Evolutionary conservation across 495 filamentous ascomycete species (phyloP).

Genomic region (Penicillium bialowiezense): DNA sequence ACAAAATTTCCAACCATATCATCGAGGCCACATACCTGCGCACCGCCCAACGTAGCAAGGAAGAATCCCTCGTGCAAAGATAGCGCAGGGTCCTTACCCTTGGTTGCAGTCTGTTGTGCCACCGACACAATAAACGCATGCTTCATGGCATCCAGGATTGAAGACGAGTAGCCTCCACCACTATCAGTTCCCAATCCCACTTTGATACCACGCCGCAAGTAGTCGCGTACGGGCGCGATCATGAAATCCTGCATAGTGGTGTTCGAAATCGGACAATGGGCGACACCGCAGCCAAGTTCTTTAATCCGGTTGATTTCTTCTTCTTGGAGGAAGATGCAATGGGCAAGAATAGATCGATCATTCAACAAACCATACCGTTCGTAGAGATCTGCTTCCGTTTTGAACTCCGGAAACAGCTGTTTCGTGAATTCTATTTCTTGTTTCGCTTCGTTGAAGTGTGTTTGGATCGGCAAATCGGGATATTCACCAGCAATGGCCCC

Average conservation of each 20-base stretch:
- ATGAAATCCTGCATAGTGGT: conserved; percentile 62
- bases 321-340: conserved; percentile 58
- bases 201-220: conserved; percentile 56
- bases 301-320: conserved; percentile 49
- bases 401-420: conserved; percentile 51
- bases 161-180: conserved; percentile 61
- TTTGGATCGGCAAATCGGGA: conserved; percentile 57
- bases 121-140: conserved; percentile 61
- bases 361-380: conserved; percentile 51
- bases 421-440: conserved; percentile 53
- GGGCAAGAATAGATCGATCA: conserved; percentile 57
- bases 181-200: conserved; percentile 67
- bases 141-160: conserved; percentile 58
- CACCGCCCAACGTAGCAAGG: conserved; percentile 62
- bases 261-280: conserved; percentile 63
- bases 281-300: conserved; percentile 52
- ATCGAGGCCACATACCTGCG: conserved; percentile 56
- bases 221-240: conserved; percentile 57
- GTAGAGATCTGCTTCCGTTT: conserved; percentile 55
- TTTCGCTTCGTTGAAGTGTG: conserved; percentile 61
- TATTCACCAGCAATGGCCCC: conserved; percentile 49
- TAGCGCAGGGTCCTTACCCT: conserved; percentile 47
- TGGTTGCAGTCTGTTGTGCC: conserved; percentile 46
- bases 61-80: conserved; percentile 56
- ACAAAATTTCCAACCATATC: conserved; percentile 56